A percentile compares a stretch with the other conserved stretches of the same genome.
phyloP scores from a whole-genome alignment of 2,329 filamentous ascomycete species.

The Fusarium irregulare region DNA sequence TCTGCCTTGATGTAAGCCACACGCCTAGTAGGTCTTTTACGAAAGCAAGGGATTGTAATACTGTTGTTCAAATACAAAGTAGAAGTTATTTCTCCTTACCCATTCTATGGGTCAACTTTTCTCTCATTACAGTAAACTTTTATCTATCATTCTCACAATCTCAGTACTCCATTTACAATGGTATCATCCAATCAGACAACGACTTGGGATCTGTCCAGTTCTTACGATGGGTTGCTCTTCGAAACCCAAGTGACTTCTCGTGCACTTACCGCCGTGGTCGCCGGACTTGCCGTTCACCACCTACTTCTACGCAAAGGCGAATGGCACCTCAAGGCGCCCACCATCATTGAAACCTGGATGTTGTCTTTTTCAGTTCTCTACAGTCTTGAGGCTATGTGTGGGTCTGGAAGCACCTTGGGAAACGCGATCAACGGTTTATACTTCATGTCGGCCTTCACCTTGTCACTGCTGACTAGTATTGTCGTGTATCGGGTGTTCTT shows the following conservation, averaged over 20 bases:
- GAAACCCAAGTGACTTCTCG: fast-evolving
- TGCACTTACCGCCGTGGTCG: fast-evolving
- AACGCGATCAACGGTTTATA: neutral
- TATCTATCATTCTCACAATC: neutral
- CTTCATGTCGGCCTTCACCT: neutral
- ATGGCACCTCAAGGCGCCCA: neutral
- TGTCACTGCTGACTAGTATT: neutral
- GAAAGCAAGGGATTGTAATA: neutral
- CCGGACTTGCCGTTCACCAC: neutral
- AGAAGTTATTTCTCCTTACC: neutral
- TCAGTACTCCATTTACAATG: fast-evolving
- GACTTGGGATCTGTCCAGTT: fast-evolving
- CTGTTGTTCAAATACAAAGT: fast-evolving
- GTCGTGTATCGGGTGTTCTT: fast-evolving
- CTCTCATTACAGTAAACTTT: fast-evolving
- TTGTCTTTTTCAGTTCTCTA: neutral
- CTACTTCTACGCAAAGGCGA: neutral
- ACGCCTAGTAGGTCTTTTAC: fast-evolving
- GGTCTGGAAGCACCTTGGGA: fast-evolving
- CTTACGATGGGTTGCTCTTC: fast-evolving
- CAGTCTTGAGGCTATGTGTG: neutral
- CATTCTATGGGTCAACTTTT: no score
- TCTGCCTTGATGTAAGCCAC: fast-evolving
- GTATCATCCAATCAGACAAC: fast-evolving
- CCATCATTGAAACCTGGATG: neutral